Evolutionary conservation across 73 alveolate genomes (phyloP).

Genomic region (Effrenium voratum): DNA sequence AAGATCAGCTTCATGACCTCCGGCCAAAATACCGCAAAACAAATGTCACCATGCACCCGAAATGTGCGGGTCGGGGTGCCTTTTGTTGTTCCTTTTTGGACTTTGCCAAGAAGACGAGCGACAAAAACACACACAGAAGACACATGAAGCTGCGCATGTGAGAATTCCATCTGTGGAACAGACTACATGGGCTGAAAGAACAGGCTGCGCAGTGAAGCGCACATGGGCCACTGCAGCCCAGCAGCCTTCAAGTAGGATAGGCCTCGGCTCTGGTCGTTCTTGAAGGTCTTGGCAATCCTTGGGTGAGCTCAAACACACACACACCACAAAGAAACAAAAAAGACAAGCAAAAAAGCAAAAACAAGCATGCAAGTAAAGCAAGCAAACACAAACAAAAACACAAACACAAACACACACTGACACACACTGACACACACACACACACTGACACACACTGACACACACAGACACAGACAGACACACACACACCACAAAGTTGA

Average conservation of each 20-base stretch:
- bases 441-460: neutral
- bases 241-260: conserved; percentile 50
- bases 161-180: neutral
- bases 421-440: too few species aligned
- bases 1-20: conserved; percentile 76
- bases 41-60: neutral
- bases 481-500: too few species aligned
- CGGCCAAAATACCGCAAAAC: neutral
- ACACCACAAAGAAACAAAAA: too few species aligned
- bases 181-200: too few species aligned
- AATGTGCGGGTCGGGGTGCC: neutral
- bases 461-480: neutral
- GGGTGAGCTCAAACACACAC: neutral
- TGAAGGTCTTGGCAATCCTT: conserved; percentile 93
- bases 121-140: neutral
- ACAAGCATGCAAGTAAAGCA: neutral
- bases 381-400: neutral
- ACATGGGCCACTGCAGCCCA: too few species aligned
- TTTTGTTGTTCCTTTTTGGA: neutral
- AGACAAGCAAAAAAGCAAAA: neutral
- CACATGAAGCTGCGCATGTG: neutral
- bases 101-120: neutral
- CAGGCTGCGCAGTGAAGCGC: too few species aligned
- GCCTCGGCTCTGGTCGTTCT: conserved; percentile 85
- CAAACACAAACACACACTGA: neutral